Base-by-base conservation (phyloP, 2,329 filamentous ascomycete species). In the Aspergillus chevalieri region DNA sequence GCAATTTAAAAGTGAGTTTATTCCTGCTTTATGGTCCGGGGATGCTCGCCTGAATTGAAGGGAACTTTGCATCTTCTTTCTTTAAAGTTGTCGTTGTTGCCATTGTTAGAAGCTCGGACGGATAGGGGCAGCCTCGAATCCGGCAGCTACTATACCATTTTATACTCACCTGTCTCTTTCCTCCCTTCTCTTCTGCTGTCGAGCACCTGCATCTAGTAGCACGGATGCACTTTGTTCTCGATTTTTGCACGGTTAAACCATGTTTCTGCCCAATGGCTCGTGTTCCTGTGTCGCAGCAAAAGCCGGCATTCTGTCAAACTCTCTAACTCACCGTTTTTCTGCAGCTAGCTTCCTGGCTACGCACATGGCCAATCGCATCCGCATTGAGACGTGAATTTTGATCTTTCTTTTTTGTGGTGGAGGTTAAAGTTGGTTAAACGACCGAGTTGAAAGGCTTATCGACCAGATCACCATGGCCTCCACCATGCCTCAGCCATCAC, bases 401-500 rank as follows among this genome's bases (percentile, higher is more conserved):
- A 7, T 5, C 15, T 36, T 36, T 15, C n/a, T 36, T 41, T 41
- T 38, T 19, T 9, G 34, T 38, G 26, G 26, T 30, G 26, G 26
- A 30, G 26, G 26, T 30, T 28, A 12, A 28, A 28, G 26, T 28
- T 30, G 26, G 26, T 30, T 2, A 30, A 30, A 30, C 10, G 26
- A 28, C 26, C 26, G 26, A 30, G 26, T 30, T 30, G 26, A 30
- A 30, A 30, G 26, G 12, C 22, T 12, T 19, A 44, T 22, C 26
- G 17, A 36, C 26, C 38, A 22, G 38, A 42, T 36, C 47, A 38
- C 34, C 39, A 65, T 66, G 63, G 55, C 58, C 24, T 61, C 59
- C 28, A 63, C 85, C 41, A 75, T 88, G 46, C 85, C 86, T 47
- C 79, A 83, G 66, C 79, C 83, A 22, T 83, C 85, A 56, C 80